Conservation (phyloP, 805 yeast genomes). For the Nakazawaea wyomingensis region DNA sequence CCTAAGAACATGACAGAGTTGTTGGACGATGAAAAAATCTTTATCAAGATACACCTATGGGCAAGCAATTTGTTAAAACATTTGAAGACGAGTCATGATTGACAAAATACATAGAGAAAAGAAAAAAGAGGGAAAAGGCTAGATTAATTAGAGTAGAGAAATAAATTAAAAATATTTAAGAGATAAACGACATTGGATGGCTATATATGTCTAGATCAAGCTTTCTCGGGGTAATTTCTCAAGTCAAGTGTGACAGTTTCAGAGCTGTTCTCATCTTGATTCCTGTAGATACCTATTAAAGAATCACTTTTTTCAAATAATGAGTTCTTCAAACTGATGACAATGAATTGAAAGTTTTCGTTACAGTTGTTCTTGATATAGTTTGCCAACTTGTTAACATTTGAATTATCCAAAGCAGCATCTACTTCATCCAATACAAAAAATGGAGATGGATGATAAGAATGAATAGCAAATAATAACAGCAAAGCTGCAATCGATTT, state of each 20-base stretch:
- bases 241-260: constrained; percentile 70
- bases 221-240: constrained; percentile 46
- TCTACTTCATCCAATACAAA: constrained; percentile 97
- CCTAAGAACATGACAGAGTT: constrained; percentile 53
- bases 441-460: constrained; percentile 90
- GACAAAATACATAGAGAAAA: background rate
- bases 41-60: constrained; percentile 61
- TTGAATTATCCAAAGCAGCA: constrained; percentile 90
- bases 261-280: constrained; percentile 68
- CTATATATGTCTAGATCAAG: too few relatives aligned
- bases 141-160: background rate
- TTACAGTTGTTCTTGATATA: constrained; percentile 75
- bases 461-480: constrained; percentile 82
- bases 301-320: constrained; percentile 87
- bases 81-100: background rate
- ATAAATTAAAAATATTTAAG: background rate
- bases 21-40: constrained; percentile 46
- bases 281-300: constrained; percentile 87
- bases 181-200: background rate
- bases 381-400: constrained; percentile 81
- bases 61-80: constrained; percentile 44
- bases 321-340: constrained; percentile 83
- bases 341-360: constrained; percentile 82
- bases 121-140: background rate
- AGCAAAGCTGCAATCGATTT: constrained; percentile 96